phyloP scores from a whole-genome alignment of 2,329 filamentous ascomycete species.

The Cercospora sp. region DNA sequence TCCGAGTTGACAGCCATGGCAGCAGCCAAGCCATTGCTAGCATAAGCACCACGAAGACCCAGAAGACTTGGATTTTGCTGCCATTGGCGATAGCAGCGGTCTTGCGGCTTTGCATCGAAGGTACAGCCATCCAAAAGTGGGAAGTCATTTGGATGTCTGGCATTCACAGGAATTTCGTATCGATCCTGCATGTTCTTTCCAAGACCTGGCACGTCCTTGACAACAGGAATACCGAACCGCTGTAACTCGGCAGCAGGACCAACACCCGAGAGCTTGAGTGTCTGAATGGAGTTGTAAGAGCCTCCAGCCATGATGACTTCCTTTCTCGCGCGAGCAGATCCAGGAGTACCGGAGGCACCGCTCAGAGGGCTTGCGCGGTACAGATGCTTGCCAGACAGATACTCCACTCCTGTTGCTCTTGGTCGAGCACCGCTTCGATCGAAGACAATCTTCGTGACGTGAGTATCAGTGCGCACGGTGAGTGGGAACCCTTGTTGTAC shows the following conservation, averaged over 20 bases:
- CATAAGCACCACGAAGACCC: constrained; percentile 45
- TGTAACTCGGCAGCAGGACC: constrained; percentile 56
- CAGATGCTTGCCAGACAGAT: constrained; percentile 41
- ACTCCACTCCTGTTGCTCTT: constrained; percentile 47
- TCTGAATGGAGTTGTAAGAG: constrained; percentile 63
- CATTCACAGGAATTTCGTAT: constrained; percentile 55
- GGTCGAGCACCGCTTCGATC: constrained; percentile 57
- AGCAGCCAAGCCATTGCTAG: constrained; percentile 57
- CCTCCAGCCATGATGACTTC: constrained; percentile 51
- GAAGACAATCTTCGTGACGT: constrained; percentile 66
- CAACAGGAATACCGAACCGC: constrained; percentile 54
- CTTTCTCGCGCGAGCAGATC: constrained; percentile 44
- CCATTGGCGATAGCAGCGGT: constrained; percentile 49
- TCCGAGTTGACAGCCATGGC: constrained; percentile 46
- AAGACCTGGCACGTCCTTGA: constrained; percentile 61
- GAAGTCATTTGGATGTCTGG: constrained; percentile 45
- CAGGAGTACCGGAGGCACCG: constrained; percentile 40
- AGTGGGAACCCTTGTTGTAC: constrained; percentile 55
- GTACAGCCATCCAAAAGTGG: constrained; percentile 43
- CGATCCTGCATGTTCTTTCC: constrained; percentile 66
- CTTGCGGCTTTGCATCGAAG: constrained; percentile 36
- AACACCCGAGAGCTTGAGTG: constrained; percentile 64
- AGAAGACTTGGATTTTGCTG: constrained; percentile 40
- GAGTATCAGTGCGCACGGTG: constrained; percentile 59
- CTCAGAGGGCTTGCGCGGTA: constrained; percentile 43